These are phyloP conservation scores for Coemansia sp. DNA, from an alignment of 192 early-diverging fungal genomes.

Conservation along the genomic window DNA sequence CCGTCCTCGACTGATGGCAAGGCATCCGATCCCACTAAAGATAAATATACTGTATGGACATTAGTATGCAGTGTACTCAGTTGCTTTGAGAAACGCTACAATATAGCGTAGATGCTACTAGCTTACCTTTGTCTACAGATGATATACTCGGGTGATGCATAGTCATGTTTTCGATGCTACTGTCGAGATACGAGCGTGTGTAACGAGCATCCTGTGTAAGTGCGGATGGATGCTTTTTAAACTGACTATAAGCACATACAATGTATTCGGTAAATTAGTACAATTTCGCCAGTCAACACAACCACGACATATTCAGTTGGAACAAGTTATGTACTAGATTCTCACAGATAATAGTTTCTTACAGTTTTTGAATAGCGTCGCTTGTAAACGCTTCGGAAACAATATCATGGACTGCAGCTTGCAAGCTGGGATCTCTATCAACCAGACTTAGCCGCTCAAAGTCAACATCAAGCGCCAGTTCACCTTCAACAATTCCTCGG, in stretches of 20 bases:
- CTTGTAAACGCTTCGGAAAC: slow-evolving; percentile 23
- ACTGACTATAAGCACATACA: slow-evolving; percentile 2
- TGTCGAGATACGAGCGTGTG: background rate
- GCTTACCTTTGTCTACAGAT: slow-evolving; percentile 6
- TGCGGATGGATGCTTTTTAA: slow-evolving; percentile 1
- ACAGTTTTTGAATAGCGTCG: slow-evolving; percentile 33
- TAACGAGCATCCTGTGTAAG: background rate
- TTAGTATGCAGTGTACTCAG: too few relatives aligned
- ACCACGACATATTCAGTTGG: too few relatives aligned
- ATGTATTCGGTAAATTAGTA: background rate
- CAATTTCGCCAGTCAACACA: background rate
- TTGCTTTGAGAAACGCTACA: too few relatives aligned
- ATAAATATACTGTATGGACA: too few relatives aligned
- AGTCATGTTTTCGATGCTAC: slow-evolving; percentile 10
- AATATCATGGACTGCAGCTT: slow-evolving; percentile 12
- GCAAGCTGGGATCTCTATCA: slow-evolving; percentile 1
- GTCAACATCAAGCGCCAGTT: slow-evolving; percentile 23
- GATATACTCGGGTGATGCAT: slow-evolving; percentile 13
- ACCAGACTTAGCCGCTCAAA: slow-evolving; percentile 21
- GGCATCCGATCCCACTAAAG: too few relatives aligned
- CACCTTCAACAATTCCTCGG: slow-evolving; percentile 11
- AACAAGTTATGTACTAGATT: too few relatives aligned
- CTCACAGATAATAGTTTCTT: background rate
- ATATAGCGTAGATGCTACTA: background rate
- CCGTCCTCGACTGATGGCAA: slow-evolving; percentile 3